Evolutionary conservation across 768 basidiomycete genomes (phyloP), one percentile per base, ranked within the genome.

Genomic region (Leccinellum luteum): DNA sequence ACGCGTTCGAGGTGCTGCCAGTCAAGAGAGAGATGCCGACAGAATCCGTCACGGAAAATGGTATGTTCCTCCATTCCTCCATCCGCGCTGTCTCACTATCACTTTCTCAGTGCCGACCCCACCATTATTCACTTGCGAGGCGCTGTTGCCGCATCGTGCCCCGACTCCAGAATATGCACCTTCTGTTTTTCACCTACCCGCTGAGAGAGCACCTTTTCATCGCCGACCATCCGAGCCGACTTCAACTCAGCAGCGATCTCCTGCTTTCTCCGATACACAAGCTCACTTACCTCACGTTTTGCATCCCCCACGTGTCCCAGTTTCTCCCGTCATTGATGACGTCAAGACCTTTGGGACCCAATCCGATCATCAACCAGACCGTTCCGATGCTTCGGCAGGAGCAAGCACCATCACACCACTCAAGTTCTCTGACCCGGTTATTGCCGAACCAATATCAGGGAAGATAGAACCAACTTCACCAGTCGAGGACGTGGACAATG

Each of bases 311-410:
- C 47, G 12, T 35, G 10, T 38, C 6, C 41, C 60, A 38, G 7
- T 49, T 31, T 55, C 62, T 30, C 59, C 66, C 32, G 32, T 44
- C 45, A 41, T 51, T 13, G 58, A 60, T 25, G 54, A 54, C 51
- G 41, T 48, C 47, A 44, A 28, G 47, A 52, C 48, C 19, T 25
- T 52, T 8, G 60, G 48, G 45, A 25, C 51, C 9, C 57, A 51
- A 45, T 30, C 28, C 25, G 49, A 48, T 21, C 19, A 12, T 52
- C 55, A 27, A 6, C 52, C 41, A 17, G 41, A 52, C 25, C 25
- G 3, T 41, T 41, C 52, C 3, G 43, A 50, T 31, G n/a, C 19
- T 4, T 52, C 30, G n/a, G 31, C 48, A 21, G 56, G 51, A 30
- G 7, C 32, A 47, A 27, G 19, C 19, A 50, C 48, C 28, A 25